phyloP scores from a whole-genome alignment of 1,139 yeast species.

The Hansenula lynferdii region DNA sequence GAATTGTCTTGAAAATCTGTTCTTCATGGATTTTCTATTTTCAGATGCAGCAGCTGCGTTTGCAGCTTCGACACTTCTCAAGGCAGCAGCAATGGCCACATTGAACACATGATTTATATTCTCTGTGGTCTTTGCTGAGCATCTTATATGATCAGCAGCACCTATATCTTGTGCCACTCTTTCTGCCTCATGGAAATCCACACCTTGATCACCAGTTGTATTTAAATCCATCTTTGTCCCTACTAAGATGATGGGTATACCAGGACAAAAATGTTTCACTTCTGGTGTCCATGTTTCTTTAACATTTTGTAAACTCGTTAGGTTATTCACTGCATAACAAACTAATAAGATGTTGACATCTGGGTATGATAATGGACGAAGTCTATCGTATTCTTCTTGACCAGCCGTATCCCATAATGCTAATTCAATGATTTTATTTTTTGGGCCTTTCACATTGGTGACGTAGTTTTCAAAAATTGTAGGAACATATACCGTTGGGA shows the following conservation, averaged over 20 bases:
- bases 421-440: slow-evolving; percentile 51
- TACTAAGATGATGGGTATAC: slow-evolving; percentile 67
- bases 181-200: slow-evolving; percentile 43
- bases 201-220: slow-evolving; percentile 20
- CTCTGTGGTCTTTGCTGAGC: slow-evolving; percentile 68
- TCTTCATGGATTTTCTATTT: slow-evolving; percentile 1
- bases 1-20: slow-evolving; percentile 5
- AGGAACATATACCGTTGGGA: slow-evolving; percentile 77
- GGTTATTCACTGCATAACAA: slow-evolving; percentile 69
- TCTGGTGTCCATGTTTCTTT: slow-evolving; percentile 87
- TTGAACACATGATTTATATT: slow-evolving; percentile 69
- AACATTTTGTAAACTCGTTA: slow-evolving; percentile 65
- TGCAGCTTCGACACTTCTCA: slow-evolving; percentile 8
- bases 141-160: slow-evolving; percentile 74
- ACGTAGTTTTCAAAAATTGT: slow-evolving; percentile 86
- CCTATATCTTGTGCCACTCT: slow-evolving; percentile 60
- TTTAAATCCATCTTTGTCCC: slow-evolving; percentile 68
- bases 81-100: slow-evolving; percentile 24
- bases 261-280: slow-evolving; percentile 77
- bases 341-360: slow-evolving; percentile 72
- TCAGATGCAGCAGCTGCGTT: neutral
- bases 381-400: slow-evolving; percentile 84
- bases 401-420: slow-evolving; percentile 96
- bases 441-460: slow-evolving; percentile 54
- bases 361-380: slow-evolving; percentile 80